Base-by-base conservation (phyloP, 208 protist genomes). In the Leishmania gerbilli region DNA sequence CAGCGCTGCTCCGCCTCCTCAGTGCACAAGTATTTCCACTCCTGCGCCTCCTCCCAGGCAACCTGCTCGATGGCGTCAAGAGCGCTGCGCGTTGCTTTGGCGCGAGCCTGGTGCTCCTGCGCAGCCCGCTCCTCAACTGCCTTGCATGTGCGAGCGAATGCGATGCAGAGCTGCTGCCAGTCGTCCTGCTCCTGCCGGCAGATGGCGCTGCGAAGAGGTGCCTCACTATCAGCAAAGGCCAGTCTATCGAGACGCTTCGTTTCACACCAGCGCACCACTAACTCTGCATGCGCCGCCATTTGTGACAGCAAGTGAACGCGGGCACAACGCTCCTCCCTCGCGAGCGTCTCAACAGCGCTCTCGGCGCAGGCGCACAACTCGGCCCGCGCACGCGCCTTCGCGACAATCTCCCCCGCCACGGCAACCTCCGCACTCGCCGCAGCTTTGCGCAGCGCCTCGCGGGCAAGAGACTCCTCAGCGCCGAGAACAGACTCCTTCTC, bases 201-300 rank as follows among this genome's bases (percentile, higher is more conserved):
- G 19, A 93, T 49, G 40, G 76, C 77, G 21, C 69, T 67, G 31
- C 92, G 88, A 45, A 74, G 80, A 27, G 79, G 65, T 42, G 75
- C 68, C 56, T 95, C 92, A 0, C 49, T 67, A n/a, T 88, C 84
- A 0, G 84, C 27, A 13, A 91, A 24, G 24, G 49, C 81, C 9
- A 81, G 53, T 19, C 75, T 78, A 45, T 77, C 85, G 53, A 34
- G 64, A 37, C 77, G 79, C 79, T 85, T 86, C 19, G 77, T 56
- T 62, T 81, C 86, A 45, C 81, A 79, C 85, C 80, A 86, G 17
- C 81, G 93, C 58, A 80, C 78, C 51, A 93, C 84, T 17, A 72
- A 42, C 74, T 89, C 84, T 67, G 93, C 91, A 6, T 91, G 62
- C 47, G 87, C 82, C 7, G 88, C 85, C 85, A 90, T 93, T 0